Evolutionary conservation across 2,329 filamentous ascomycete species (phyloP).

Genomic region (Penicillium digitatum): DNA sequence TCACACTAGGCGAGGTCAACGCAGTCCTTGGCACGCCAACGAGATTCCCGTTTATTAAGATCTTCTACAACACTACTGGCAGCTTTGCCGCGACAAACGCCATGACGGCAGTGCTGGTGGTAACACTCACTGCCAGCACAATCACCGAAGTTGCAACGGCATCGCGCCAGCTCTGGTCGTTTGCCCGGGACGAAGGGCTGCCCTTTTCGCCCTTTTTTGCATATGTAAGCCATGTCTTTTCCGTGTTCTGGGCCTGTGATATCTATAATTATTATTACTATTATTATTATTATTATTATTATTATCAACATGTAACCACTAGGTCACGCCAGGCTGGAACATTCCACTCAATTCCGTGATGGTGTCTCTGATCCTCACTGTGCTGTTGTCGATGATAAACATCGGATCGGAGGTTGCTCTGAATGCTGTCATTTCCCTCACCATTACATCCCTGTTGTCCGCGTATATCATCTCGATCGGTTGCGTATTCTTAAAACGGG

Average conservation of each 20-base stretch:
- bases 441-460: slow-evolving; percentile 40
- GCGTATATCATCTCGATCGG: slow-evolving; percentile 48
- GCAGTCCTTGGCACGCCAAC: slow-evolving; percentile 45
- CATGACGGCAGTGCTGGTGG: slow-evolving; percentile 50
- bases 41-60: slow-evolving; percentile 57
- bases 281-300: too few relatives aligned
- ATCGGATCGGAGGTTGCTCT: slow-evolving; percentile 48
- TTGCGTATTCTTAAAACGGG: slow-evolving; percentile 46
- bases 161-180: slow-evolving; percentile 56
- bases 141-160: slow-evolving; percentile 56
- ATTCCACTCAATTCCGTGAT: slow-evolving; percentile 49
- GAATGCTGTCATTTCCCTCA: slow-evolving; percentile 44
- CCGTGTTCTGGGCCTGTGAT: neutral
- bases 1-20: slow-evolving; percentile 51
- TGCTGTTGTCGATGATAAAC: slow-evolving; percentile 50
- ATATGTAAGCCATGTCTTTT: slow-evolving; percentile 28
- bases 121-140: slow-evolving; percentile 49
- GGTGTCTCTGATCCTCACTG: slow-evolving; percentile 43
- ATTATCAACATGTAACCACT: neutral
- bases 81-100: slow-evolving; percentile 48
- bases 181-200: slow-evolving; percentile 44
- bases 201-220: slow-evolving; percentile 40
- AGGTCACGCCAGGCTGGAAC: slow-evolving; percentile 39
- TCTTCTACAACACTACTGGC: slow-evolving; percentile 52
- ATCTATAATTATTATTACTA: too few relatives aligned